A percentile compares a stretch with the other conserved stretches of the same genome.
Evolutionary conservation across 2,329 filamentous ascomycete species (phyloP).

Genomic region (Botrytis fabae): DNA sequence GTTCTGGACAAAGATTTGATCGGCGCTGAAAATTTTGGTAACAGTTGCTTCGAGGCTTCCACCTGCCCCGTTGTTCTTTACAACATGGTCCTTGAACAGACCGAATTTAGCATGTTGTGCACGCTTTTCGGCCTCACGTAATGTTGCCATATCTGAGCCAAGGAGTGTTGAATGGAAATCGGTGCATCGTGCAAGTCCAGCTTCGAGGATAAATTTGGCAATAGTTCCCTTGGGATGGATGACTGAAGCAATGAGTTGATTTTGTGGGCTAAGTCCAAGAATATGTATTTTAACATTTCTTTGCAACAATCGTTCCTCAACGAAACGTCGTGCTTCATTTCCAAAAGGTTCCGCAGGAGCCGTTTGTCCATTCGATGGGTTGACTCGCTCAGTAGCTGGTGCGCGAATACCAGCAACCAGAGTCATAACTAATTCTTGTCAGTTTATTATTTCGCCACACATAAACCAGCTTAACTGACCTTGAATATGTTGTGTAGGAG

Average conservation of each 20-base stretch:
- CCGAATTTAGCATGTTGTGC: constrained; percentile 77
- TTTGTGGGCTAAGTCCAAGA: constrained; percentile 84
- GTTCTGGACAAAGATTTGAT: constrained; percentile 83
- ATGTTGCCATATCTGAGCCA: constrained; percentile 79
- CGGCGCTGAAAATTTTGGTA: constrained; percentile 80
- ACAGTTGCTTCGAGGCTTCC: constrained; percentile 78
- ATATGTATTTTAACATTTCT: constrained; percentile 80
- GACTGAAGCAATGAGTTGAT: constrained; percentile 84
- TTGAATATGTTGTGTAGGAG: constrained; percentile 74
- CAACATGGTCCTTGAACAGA: constrained; percentile 78
- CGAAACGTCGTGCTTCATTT: constrained; percentile 83
- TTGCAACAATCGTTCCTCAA: constrained; percentile 83
- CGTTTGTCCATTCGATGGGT: constrained; percentile 65
- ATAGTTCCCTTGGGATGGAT: constrained; percentile 91
- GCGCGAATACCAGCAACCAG: constrained; percentile 86
- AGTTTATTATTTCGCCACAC: constrained; percentile 2
- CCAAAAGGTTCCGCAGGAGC: constrained; percentile 87
- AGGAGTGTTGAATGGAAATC: constrained; percentile 95
- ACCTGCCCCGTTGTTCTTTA: constrained; percentile 61
- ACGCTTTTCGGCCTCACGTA: constrained; percentile 82
- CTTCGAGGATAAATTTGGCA: constrained; percentile 83
- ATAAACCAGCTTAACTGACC: constrained; percentile 26
- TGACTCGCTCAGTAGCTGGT: constrained; percentile 83
- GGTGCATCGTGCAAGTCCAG: constrained; percentile 87
- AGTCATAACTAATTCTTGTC: constrained; percentile 69